phyloP scores from a whole-genome alignment of 1,284 basidiomycete species.

The Laetiporus sulphureus region DNA sequence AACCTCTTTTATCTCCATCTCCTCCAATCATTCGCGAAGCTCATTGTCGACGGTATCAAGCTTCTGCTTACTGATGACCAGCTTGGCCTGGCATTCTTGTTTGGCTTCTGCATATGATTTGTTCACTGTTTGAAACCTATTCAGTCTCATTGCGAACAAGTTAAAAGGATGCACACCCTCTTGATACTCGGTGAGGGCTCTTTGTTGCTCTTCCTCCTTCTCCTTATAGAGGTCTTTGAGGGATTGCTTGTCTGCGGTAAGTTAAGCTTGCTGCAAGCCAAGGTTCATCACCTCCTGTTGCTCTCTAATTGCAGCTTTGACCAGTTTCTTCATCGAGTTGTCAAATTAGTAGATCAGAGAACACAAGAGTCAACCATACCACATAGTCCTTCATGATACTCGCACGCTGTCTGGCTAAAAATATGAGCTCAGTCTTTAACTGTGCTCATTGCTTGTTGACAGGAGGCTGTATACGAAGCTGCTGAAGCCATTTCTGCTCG shows the following conservation, averaged over 20 bases:
- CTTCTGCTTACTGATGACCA: slow-evolving; percentile 39
- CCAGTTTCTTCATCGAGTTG: slow-evolving; percentile 41
- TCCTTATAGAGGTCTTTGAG: slow-evolving; percentile 50
- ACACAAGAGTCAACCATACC: slow-evolving; percentile 30
- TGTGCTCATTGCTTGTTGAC: slow-evolving; percentile 44
- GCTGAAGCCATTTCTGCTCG: slow-evolving; percentile 34
- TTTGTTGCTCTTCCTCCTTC: slow-evolving; percentile 51
- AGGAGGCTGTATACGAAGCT: slow-evolving; percentile 44
- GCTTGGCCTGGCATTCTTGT: slow-evolving; percentile 38
- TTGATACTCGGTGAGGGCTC: slow-evolving; percentile 45
- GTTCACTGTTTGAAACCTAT: slow-evolving; percentile 35
- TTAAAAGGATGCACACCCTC: slow-evolving; percentile 36
- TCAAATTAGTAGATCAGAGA: neutral
- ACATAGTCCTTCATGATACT: slow-evolving; percentile 49
- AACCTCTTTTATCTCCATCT: too few relatives aligned
- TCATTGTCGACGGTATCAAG: slow-evolving; percentile 42
- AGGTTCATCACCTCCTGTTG: slow-evolving; percentile 50
- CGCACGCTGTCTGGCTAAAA: slow-evolving; percentile 47
- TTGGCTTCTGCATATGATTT: slow-evolving; percentile 42
- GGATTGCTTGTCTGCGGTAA: slow-evolving; percentile 57
- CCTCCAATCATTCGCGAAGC: slow-evolving; percentile 42
- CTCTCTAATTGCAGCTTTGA: slow-evolving; percentile 46
- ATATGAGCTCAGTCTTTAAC: slow-evolving; percentile 43
- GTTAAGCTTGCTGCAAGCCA: slow-evolving; percentile 59
- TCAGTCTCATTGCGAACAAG: too few relatives aligned